Base-by-base conservation (phyloP, 371 early-diverging fungal genomes). In the Chytridium lagenaria region DNA sequence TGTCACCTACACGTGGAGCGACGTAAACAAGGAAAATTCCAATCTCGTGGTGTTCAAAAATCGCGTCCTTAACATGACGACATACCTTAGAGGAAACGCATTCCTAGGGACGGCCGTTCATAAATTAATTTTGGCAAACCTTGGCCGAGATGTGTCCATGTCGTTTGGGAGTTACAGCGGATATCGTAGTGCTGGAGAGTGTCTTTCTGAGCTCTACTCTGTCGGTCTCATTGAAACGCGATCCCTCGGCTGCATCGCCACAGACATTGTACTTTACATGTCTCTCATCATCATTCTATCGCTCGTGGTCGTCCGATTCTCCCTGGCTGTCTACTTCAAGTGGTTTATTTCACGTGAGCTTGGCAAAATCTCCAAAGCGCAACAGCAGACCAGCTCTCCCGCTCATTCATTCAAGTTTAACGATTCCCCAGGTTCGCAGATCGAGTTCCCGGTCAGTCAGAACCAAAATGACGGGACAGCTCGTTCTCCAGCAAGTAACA, bases 261-360 rank as follows among this genome's bases (percentile, higher is more conserved):
- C 81, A 10, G 72, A 83, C 50, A 69, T 80, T 7, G 75, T 86
- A 30, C 69, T 83, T 28, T 71, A 75, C 39, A 49, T 84, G 15
- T 80, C 81, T 38, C 76, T 86, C 0, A 71, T 82, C 36, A 75
- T 84, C 49, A 83, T 86, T 55, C 63, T 81, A 16, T 72, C 74
- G 2, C 68, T 86, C 22, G 77, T 86, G 15, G 23, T 84, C 1
- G 72, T 80, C 31, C 77, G 83, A n/a, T 86, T 86, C 73, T 30
- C 74, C 22, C 72, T 84, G 63, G 85, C 87, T 0, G 61, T 86
- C 12, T 49, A 50, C 1, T 86, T 84, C 72, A 55, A 67, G 34
- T 86, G 85, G 85, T 78, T 85, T 44, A 75, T 84, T 15, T 69
- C 82, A 28, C 31, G 78, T 30, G 63, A 77, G 63, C 74, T 84